Conservation (phyloP, 192 early-diverging fungal genomes). For the Coemansia brasiliensis region DNA sequence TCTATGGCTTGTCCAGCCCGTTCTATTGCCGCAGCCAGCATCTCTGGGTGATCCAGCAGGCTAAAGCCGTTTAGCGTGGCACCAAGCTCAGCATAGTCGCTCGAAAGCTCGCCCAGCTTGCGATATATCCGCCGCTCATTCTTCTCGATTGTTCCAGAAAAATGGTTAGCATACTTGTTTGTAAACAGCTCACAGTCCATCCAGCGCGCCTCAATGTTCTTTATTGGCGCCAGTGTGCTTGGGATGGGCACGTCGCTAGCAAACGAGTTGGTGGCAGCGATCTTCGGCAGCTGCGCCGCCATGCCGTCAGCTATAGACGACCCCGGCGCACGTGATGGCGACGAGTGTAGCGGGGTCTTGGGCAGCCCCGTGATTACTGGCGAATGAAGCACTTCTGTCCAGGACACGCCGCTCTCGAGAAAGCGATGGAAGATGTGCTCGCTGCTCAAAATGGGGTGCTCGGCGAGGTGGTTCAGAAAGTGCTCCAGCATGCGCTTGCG, state of each 20-base stretch:
- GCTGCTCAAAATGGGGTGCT: slow-evolving; percentile 81
- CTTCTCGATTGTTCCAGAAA: slow-evolving; percentile 70
- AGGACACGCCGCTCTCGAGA: slow-evolving; percentile 75
- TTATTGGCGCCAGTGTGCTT: slow-evolving; percentile 59
- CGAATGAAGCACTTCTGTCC: slow-evolving; percentile 74
- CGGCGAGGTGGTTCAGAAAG: slow-evolving; percentile 88
- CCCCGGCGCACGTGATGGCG: slow-evolving; percentile 48
- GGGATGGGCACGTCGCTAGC: slow-evolving; percentile 57
- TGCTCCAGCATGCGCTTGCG: slow-evolving; percentile 91
- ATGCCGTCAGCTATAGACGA: slow-evolving; percentile 49
- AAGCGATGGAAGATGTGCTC: slow-evolving; percentile 94
- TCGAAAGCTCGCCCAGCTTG: slow-evolving; percentile 71
- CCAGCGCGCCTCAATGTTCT: slow-evolving; percentile 80
- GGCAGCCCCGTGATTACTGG: slow-evolving; percentile 69
- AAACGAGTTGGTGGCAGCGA: slow-evolving; percentile 40
- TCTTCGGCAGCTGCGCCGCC: slow-evolving; percentile 44
- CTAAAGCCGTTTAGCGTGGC: slow-evolving; percentile 95
- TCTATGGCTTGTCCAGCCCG: slow-evolving; percentile 91
- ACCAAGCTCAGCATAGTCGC: slow-evolving; percentile 84
- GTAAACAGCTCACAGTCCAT: slow-evolving; percentile 91
- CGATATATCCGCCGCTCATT: slow-evolving; percentile 74
- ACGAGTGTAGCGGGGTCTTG: slow-evolving; percentile 65
- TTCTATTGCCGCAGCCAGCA: slow-evolving; percentile 84
- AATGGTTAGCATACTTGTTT: slow-evolving; percentile 78
- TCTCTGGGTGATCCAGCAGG: slow-evolving; percentile 68